Evolutionary conservation across 2,329 filamentous ascomycete species (phyloP).

Genomic region (Monosporascus sp.): DNA sequence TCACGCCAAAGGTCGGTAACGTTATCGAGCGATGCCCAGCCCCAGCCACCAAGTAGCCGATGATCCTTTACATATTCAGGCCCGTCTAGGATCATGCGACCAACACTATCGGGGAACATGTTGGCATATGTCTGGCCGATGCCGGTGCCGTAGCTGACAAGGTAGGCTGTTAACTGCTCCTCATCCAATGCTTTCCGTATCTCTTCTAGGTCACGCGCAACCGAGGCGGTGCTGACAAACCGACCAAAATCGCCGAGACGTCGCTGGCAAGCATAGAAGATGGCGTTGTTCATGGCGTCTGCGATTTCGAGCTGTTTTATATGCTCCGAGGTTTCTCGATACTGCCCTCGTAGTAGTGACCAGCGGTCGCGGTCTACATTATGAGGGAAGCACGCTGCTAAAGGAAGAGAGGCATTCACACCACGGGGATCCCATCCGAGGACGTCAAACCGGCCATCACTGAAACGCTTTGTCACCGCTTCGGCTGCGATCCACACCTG

Average conservation of each 20-base stretch:
- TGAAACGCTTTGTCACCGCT: constrained; percentile 34
- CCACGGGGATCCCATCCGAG: constrained; percentile 51
- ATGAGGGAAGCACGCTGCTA: constrained; percentile 40
- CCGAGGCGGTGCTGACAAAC: constrained; percentile 41
- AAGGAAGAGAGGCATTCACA: constrained; percentile 42
- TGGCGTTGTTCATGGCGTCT: constrained; percentile 41
- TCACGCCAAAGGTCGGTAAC: constrained; percentile 43
- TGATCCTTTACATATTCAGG: constrained; percentile 43
- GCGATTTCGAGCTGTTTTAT: constrained; percentile 34
- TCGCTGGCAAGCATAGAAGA: constrained; percentile 38
- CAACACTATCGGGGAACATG: constrained; percentile 45
- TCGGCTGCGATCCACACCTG: constrained; percentile 35
- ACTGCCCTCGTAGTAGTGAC: constrained; percentile 33
- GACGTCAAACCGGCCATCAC: constrained; percentile 39
- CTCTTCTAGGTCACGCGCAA: constrained; percentile 44
- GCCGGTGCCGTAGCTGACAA: constrained; percentile 48
- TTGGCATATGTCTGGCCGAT: constrained; percentile 47
- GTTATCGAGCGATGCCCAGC: constrained; percentile 43
- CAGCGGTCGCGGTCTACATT: constrained; percentile 42
- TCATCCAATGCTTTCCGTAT: constrained; percentile 41
- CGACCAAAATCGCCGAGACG: constrained; percentile 39
- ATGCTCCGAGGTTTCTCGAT: constrained; percentile 31
- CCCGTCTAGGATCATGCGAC: constrained; percentile 44
- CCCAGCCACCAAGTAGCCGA: constrained; percentile 40
- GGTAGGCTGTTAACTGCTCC: constrained; percentile 42